phyloP scores from a whole-genome alignment of 2,329 filamentous ascomycete species.

The Trichoderma asperellum region DNA sequence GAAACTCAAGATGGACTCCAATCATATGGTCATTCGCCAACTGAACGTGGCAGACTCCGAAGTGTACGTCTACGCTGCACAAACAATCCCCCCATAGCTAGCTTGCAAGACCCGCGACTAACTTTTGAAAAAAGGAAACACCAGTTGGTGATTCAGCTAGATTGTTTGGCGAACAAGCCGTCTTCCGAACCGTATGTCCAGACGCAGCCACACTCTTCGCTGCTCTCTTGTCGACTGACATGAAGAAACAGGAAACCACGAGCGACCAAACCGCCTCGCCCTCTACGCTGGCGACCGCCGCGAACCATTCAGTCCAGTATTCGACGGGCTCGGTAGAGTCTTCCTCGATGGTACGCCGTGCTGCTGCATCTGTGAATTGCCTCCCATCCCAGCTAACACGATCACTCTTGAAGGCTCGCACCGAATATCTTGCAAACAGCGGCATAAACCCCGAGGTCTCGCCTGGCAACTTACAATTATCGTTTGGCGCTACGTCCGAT shows the following conservation, averaged over 20 bases:
- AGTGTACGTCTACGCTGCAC: slow-evolving; percentile 16
- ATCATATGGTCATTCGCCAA: neutral
- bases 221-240: slow-evolving; percentile 12
- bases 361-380: neutral
- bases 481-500: neutral
- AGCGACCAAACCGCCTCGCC: neutral
- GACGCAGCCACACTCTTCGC: neutral
- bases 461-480: neutral
- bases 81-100: neutral
- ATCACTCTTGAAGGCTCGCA: neutral
- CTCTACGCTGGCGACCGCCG: slow-evolving; percentile 15
- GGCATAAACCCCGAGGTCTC: neutral
- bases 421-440: neutral
- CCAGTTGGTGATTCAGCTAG: slow-evolving; percentile 22
- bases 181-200: slow-evolving; percentile 21
- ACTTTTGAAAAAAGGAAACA: slow-evolving; percentile 30
- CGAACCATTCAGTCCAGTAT: slow-evolving; percentile 1
- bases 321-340: slow-evolving; percentile 13
- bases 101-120: neutral
- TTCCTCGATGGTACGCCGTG: slow-evolving; percentile 6
- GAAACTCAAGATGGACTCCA: neutral
- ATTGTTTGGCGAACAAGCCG: slow-evolving; percentile 4
- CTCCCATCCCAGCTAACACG: neutral
- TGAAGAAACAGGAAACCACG: slow-evolving; percentile 14
- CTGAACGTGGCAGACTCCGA: slow-evolving; percentile 15